These are phyloP conservation scores for Omphalea diandra DNA, from an alignment of 441 rosid genomes.

Conservation along the genomic window DNA sequence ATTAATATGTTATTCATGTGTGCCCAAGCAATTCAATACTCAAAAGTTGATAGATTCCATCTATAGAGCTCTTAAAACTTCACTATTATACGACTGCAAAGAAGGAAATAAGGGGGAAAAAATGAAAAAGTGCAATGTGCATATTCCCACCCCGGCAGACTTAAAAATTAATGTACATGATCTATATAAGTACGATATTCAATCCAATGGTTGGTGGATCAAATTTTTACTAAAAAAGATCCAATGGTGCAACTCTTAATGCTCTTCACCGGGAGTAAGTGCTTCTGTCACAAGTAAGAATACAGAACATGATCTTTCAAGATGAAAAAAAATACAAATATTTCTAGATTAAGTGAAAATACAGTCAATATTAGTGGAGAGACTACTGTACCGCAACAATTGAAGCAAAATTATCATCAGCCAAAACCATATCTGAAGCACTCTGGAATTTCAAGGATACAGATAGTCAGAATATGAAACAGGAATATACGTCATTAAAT, in stretches of 20 bases:
- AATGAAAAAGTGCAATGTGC: neutral
- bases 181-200: neutral
- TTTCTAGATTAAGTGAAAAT: constrained; percentile 15
- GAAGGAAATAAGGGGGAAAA: neutral
- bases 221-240: neutral
- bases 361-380: constrained; percentile 16
- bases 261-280: neutral
- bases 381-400: constrained; percentile 76
- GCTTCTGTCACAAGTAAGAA: neutral
- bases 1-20: neutral
- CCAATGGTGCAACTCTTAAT: neutral
- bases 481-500: constrained; percentile 1
- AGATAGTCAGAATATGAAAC: constrained; percentile 20
- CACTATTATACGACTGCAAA: neutral
- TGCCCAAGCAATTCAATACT: neutral
- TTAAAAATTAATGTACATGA: neutral
- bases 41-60: neutral
- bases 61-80: neutral
- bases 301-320: neutral
- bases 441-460: constrained; percentile 55
- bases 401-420: constrained; percentile 98
- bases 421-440: constrained; percentile 99
- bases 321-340: constrained; percentile 11
- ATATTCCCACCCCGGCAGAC: too few species aligned
- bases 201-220: neutral